phyloP scores from a whole-genome alignment of 2,329 filamentous ascomycete genomes.

The Phialemonium atrogriseum region DNA sequence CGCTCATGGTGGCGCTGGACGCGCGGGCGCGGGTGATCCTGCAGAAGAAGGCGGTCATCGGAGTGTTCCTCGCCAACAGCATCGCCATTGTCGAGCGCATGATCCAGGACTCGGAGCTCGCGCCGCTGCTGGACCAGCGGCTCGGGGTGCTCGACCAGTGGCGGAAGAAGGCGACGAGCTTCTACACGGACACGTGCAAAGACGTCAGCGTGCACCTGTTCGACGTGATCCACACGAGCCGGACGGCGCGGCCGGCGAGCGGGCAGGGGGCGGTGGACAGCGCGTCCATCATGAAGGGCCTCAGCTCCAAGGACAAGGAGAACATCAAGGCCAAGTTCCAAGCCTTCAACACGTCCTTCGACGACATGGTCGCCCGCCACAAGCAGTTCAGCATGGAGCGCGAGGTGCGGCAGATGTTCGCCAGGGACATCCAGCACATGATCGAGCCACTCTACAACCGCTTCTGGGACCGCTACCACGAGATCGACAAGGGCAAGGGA shows the following conservation, averaged over 20 bases:
- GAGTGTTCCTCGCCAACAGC: conserved; percentile 87
- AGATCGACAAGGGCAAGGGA: conserved; percentile 94
- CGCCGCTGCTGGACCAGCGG: conserved; percentile 58
- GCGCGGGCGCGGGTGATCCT: conserved; percentile 63
- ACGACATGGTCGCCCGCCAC: conserved; percentile 77
- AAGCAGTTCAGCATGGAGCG: conserved; percentile 82
- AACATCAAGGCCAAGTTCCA: conserved; percentile 94
- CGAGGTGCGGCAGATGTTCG: conserved; percentile 74
- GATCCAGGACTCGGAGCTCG: conserved; percentile 73
- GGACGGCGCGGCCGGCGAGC: conserved; percentile 62
- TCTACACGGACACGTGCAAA: conserved; percentile 82
- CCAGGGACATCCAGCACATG: conserved; percentile 79
- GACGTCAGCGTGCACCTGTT: conserved; percentile 79
- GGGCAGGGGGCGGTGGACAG: conserved; percentile 66
- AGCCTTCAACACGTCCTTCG: conserved; percentile 82
- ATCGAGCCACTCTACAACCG: conserved; percentile 90
- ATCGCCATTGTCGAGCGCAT: conserved; percentile 77
- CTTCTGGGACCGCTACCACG: conserved; percentile 96
- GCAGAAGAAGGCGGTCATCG: conserved; percentile 69
- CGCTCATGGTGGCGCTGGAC: conserved; percentile 67
- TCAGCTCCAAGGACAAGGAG: conserved; percentile 88
- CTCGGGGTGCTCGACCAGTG: conserved; percentile 66
- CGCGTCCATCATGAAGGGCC: conserved; percentile 70
- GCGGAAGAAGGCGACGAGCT: conserved; percentile 75
- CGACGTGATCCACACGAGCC: conserved; percentile 87